Percentiles rank a stretch among this genome's conserved stretches.
Evolutionary conservation across 208 protist genomes (phyloP).

Genomic region (Crithidia thermophila): DNA sequence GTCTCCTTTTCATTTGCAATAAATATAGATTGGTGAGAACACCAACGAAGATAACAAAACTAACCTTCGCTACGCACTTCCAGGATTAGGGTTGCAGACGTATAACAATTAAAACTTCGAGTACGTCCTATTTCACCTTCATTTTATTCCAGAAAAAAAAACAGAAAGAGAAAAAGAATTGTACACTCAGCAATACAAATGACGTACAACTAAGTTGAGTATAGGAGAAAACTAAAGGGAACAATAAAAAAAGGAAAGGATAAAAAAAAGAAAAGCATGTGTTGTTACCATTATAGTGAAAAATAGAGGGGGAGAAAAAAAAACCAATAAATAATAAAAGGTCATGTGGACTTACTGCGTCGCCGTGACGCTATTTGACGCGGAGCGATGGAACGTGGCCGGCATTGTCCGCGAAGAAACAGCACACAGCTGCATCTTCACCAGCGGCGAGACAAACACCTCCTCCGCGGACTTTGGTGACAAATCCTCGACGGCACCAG

Average conservation of each 20-base stretch:
- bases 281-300: too few relatives aligned
- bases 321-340: background rate
- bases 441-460: constrained; percentile 1
- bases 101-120: too few relatives aligned
- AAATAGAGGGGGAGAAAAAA: background rate
- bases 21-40: too few relatives aligned
- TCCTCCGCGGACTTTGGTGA: background rate
- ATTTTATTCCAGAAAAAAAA: background rate
- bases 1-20: too few relatives aligned
- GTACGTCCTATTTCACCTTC: too few relatives aligned
- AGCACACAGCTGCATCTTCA: constrained; percentile 24
- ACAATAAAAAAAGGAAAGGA: background rate
- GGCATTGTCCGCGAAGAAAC: constrained; percentile 18
- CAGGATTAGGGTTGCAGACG: too few relatives aligned
- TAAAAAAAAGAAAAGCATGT: background rate
- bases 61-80: too few relatives aligned
- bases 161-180: background rate
- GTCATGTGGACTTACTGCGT: too few relatives aligned
- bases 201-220: too few relatives aligned
- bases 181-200: background rate
- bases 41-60: too few relatives aligned
- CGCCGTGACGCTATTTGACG: background rate
- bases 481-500: background rate
- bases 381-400: background rate
- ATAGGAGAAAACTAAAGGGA: background rate